These are phyloP conservation scores for Pinus albicaulis DNA, from an alignment of 75 land plant genomes.

Conservation along the genomic window DNA sequence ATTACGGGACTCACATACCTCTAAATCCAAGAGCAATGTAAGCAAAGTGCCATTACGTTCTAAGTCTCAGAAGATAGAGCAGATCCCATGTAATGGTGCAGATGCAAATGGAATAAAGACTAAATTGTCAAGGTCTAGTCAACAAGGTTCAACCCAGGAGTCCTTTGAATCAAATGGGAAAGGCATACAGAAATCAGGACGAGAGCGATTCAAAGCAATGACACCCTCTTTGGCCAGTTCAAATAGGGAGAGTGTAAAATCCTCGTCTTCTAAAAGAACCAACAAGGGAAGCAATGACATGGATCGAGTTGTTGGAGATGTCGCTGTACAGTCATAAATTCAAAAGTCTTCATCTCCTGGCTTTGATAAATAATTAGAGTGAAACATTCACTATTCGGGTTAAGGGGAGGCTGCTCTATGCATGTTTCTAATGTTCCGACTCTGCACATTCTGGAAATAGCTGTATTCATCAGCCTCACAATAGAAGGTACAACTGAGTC, in stretches of 20 bases:
- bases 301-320: slow-evolving; percentile 9
- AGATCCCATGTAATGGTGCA: slow-evolving; percentile 7
- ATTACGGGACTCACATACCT: neutral
- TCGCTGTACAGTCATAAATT: slow-evolving; percentile 7
- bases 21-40: slow-evolving; percentile 3
- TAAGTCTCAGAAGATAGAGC: slow-evolving; percentile 3
- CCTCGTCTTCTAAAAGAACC: slow-evolving; percentile 7
- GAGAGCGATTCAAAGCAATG: neutral
- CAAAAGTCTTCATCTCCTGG: neutral
- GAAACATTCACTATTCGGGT: neutral
- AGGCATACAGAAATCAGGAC: neutral
- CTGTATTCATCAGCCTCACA: neutral
- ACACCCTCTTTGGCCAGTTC: neutral
- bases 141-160: neutral
- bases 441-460: neutral
- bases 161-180: neutral
- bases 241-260: slow-evolving; percentile 4
- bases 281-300: slow-evolving; percentile 6
- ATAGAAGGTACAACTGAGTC: neutral
- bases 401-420: neutral
- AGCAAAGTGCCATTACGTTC: neutral
- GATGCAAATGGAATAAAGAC: neutral
- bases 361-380: neutral
- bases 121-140: neutral
- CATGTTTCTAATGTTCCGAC: neutral